Evolutionary conservation across 164 flowering plant species (phyloP).

Genomic region (Vitis labrusca): DNA sequence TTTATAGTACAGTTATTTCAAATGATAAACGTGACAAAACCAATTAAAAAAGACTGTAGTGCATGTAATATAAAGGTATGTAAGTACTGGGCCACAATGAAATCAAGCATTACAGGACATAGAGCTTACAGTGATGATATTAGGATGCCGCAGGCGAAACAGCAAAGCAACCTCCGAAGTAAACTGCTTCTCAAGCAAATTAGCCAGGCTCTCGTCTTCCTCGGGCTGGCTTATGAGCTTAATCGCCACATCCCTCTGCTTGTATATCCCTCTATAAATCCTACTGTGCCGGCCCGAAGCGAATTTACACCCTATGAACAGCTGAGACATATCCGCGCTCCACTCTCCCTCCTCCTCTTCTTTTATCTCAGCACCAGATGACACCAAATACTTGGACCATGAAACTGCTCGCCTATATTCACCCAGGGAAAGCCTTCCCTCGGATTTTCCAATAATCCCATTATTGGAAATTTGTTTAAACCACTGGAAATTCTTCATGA

Average conservation of each 20-base stretch:
- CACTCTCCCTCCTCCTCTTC: constrained; percentile 72
- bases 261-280: constrained; percentile 76
- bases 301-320: constrained; percentile 67
- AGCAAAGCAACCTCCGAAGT: constrained; percentile 70
- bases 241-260: constrained; percentile 76
- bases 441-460: constrained; percentile 39
- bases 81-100: no score
- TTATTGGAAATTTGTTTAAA: constrained; percentile 50
- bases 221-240: constrained; percentile 85
- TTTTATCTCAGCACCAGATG: constrained; percentile 70
- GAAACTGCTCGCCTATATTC: constrained; percentile 77
- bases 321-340: constrained; percentile 87
- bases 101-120: no score
- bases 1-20: no score
- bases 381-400: constrained; percentile 84
- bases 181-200: constrained; percentile 65
- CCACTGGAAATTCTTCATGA: constrained; percentile 63
- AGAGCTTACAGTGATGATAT: constrained; percentile 74
- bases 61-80: no score
- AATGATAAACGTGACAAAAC: constrained; percentile 19
- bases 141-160: constrained; percentile 66
- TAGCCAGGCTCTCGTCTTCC: constrained; percentile 66
- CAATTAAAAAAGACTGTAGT: no score
- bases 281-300: constrained; percentile 83
- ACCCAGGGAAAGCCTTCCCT: constrained; percentile 67